Evolutionary conservation across 2,329 filamentous ascomycete genomes (phyloP), one percentile per base, ranked within the genome.

Genomic region (Elsinoe necatrix): DNA sequence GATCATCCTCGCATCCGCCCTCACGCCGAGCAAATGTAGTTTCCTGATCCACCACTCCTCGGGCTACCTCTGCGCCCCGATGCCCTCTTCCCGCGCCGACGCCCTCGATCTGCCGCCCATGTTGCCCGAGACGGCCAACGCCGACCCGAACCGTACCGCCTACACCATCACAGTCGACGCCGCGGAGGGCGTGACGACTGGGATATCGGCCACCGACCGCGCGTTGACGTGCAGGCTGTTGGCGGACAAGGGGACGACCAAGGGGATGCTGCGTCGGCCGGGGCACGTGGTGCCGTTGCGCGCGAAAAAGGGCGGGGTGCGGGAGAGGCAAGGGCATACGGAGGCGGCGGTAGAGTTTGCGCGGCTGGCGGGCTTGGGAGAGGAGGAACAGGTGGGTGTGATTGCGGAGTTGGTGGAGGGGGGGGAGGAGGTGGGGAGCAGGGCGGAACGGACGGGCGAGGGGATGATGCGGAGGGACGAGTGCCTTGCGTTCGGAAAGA

Each of bases 341-440:
- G 93, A 98, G 77, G 93, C 93, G 1, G 89, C 86, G 8, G 81
- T 95, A 3, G 93, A 98, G 71, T 84, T 98, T 68, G 96, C 92
- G 71, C 77, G 86, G 52, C 73, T 98, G 58, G 85, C 91, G 0
- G 90, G 90, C 1, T 27, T 59, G 29, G 54, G n/a, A 16, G 92
- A 89, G 75, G 71, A 74, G 60, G 79, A 80, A 52, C 51, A 56
- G 23, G 92, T 86, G 1, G 89, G 82, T 35, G 91, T 89, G 21
- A 97, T 97, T 67, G 89, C 87, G 64, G 93, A 98, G 76, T 74
- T 98, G 60, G 89, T 98, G 43, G 88, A 91, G 61, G 90, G 95
- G 64, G 91, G 91, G 0, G 81, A 82, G 61, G 81, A 84, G 70
- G 79, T 89, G 2, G 27, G 27, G 27, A 74, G 77, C 11, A 77